Evolutionary conservation across 208 protist genomes (phyloP).

Genomic region (Leishmania braziliensis): DNA sequence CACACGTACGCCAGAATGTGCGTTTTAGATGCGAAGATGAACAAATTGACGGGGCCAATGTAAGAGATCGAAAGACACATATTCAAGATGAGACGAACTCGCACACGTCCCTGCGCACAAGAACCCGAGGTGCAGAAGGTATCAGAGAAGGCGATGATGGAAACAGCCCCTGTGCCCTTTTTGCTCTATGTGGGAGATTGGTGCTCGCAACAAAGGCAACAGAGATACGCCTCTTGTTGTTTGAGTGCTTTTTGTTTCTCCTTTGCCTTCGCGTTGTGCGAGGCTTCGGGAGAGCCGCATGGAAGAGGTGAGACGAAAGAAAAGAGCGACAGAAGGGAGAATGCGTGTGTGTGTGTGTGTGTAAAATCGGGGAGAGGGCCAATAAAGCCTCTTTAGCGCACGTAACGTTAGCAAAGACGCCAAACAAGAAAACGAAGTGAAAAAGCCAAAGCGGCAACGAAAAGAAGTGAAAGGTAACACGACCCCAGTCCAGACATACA

Average conservation of each 20-base stretch:
- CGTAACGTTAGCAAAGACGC: neutral
- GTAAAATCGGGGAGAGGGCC: neutral
- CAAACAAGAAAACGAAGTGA: neutral
- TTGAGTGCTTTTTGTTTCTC: neutral
- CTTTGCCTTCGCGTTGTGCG: neutral
- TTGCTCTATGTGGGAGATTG: neutral
- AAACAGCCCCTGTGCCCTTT: neutral
- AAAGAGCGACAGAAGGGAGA: neutral
- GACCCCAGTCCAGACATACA: neutral
- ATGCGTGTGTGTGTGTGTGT: neutral
- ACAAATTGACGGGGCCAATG: neutral
- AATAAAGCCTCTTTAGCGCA: neutral
- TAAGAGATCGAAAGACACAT: neutral
- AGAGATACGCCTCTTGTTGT: neutral
- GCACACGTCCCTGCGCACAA: neutral
- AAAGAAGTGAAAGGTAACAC: neutral
- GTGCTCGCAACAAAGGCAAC: neutral
- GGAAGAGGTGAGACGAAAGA: neutral
- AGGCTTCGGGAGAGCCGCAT: neutral
- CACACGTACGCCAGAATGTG: neutral
- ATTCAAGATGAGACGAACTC: neutral
- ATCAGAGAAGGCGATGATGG: neutral
- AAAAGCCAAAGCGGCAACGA: neutral
- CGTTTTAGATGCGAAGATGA: neutral
- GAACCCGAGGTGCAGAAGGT: neutral